Base-by-base conservation (phyloP, 164 flowering plant species). In the Aristolochia fimbriata region DNA sequence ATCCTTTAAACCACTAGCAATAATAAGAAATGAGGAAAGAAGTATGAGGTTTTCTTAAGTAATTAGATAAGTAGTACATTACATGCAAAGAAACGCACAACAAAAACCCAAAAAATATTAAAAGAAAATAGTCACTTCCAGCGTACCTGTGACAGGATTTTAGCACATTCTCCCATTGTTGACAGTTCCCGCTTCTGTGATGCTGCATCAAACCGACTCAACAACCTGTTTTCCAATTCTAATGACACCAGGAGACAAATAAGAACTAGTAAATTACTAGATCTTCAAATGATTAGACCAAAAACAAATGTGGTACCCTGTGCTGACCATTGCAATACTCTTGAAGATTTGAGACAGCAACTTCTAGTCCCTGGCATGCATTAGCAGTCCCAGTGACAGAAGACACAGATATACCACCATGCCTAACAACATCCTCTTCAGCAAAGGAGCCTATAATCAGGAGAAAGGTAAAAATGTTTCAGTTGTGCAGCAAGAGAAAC, bases 311-410 rank as follows among this genome's bases (percentile, higher is more conserved):
- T 0, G 10, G 43, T 37, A 10, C 43, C 8, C 7, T 37, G 9
- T 37, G 43, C 43, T 37, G 43, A 94, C 99, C 99, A 80, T 94
- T 94, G 71, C 99, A 91, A 65, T 94, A 94, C 51, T 94, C 99
- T 78, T 94, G 99, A 59, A 94, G 95, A 73, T 94, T 94, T 62
- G 88, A 87, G 67, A 94, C 97, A n/a, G 97, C 99, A 73, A 88
- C 96, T 78, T 94, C 99, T 59, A 94, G 72, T 61, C 99, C 99
- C 73, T 96, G 75, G 77, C 96, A 84, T 60, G 99, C 89, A 66
- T 87, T 80, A 62, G 97, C 96, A 80, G 82, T 85, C 50, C 96
- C 97, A 60, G 67, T 61, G 47, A 69, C 82, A 12, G 89, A 69
- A 43, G 85, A 69, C 4, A 55, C 84, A 65, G 80, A 57, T 46